phyloP scores from a whole-genome alignment of 495 filamentous ascomycete genomes.

The Aspergillus hancockii region DNA sequence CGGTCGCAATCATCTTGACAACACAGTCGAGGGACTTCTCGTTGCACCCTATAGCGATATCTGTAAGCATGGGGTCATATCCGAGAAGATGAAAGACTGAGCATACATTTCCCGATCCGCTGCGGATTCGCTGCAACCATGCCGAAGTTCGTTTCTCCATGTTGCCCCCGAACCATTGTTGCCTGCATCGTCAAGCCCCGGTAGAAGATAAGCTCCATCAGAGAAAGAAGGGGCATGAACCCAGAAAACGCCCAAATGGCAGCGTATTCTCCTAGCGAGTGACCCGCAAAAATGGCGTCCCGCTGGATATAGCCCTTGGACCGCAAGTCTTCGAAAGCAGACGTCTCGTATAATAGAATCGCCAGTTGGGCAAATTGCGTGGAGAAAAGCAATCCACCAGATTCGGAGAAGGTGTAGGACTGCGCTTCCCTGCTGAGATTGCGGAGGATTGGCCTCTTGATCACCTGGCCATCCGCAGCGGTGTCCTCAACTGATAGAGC shows the following conservation, averaged over 20 bases:
- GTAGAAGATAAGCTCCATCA: conserved; percentile 98
- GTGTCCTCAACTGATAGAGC: conserved; percentile 99
- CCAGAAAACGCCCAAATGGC: conserved; percentile 94
- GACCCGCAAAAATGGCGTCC: conserved; percentile 95
- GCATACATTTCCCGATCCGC: conserved; percentile 37
- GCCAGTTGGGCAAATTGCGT: conserved; percentile 99
- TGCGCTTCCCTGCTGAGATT: conserved; percentile 76
- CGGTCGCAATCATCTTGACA: conserved; percentile 86
- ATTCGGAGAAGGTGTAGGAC: not conserved
- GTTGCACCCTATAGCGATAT: conserved; percentile 95
- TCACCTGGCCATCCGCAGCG: conserved; percentile 82
- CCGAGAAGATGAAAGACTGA: not conserved
- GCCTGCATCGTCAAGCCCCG: conserved; percentile 99
- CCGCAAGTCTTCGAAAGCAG: conserved; percentile 97
- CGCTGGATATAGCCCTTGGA: conserved; percentile 92
- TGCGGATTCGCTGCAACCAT: conserved; percentile 99
- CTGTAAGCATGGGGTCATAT: not conserved
- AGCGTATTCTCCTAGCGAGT: conserved; percentile 98
- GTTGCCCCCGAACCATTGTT: conserved; percentile 91
- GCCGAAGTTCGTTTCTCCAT: conserved; percentile 91
- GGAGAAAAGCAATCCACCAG: conserved; percentile 84
- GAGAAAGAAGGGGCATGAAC: conserved; percentile 96
- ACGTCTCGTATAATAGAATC: conserved; percentile 97
- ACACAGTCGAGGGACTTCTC: conserved; percentile 95
- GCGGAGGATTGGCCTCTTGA: conserved; percentile 89